Evolutionary conservation across 345 rosid genomes (phyloP).

Genomic region (Citrus trifoliata): DNA sequence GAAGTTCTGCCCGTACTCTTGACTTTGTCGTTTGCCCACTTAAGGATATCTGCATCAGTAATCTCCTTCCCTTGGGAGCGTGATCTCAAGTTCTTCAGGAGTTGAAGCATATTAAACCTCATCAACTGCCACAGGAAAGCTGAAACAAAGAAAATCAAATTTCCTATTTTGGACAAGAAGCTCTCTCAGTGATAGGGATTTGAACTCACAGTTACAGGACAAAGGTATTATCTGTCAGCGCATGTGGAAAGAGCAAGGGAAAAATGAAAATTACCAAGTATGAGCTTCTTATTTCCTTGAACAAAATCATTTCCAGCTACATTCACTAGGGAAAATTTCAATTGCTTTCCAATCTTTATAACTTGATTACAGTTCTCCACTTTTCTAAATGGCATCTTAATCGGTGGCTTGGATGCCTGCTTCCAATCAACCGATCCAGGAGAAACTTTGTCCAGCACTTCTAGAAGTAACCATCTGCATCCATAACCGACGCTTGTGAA

Average conservation of each 20-base stretch:
- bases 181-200: background rate
- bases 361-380: constrained; percentile 98
- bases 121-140: constrained; percentile 93
- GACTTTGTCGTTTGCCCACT: constrained; percentile 77
- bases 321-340: constrained; percentile 82
- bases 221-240: background rate
- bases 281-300: constrained; percentile 94
- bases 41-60: constrained; percentile 69
- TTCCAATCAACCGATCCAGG: constrained; percentile 93
- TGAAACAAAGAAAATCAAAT: constrained; percentile 33
- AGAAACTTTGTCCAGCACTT: constrained; percentile 84
- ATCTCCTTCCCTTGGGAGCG: constrained; percentile 76
- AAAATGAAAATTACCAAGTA: constrained; percentile 55
- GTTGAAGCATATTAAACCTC: constrained; percentile 91
- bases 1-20: constrained; percentile 56
- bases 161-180: background rate
- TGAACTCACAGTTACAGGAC: background rate
- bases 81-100: constrained; percentile 74
- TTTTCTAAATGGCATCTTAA: constrained; percentile 93
- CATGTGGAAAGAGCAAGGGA: background rate
- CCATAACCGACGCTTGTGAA: background rate
- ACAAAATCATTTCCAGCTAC: constrained; percentile 91
- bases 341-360: constrained; percentile 64
- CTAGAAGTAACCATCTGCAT: constrained; percentile 83
- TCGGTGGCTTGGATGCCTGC: constrained; percentile 89